Evolutionary conservation across 2,329 filamentous ascomycete genomes (phyloP).

Genomic region (Verticillium albo-atrum): DNA sequence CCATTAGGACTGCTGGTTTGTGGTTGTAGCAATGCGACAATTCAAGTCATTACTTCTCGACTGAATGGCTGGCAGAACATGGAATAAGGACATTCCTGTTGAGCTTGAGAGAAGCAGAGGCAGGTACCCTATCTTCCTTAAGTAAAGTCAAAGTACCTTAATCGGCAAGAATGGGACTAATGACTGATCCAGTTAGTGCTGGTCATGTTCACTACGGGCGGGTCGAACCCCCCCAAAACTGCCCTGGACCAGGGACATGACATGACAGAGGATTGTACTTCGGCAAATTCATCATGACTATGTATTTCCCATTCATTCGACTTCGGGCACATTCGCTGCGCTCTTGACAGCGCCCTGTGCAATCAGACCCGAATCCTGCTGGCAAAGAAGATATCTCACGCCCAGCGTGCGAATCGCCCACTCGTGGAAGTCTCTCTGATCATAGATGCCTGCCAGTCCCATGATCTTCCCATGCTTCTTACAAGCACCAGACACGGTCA

Average conservation of each 20-base stretch:
- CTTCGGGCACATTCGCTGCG: not conserved
- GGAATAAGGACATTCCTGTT: too few species aligned
- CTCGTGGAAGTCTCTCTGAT: slow-evolving; percentile 10
- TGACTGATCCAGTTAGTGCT: too few species aligned
- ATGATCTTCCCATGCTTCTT: slow-evolving; percentile 16
- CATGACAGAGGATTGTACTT: too few species aligned
- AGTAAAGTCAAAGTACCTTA: too few species aligned
- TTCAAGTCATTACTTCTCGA: too few species aligned
- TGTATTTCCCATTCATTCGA: not conserved
- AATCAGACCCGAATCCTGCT: slow-evolving; percentile 14
- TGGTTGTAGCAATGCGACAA: not conserved
- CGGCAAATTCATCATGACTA: not conserved
- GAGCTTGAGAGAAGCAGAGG: too few species aligned
- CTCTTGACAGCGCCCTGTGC: not conserved
- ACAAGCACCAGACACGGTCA: slow-evolving; percentile 12
- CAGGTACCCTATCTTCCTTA: too few species aligned
- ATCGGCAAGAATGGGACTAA: too few species aligned
- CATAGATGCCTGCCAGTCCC: slow-evolving; percentile 18
- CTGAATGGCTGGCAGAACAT: too few species aligned
- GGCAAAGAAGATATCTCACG: slow-evolving; percentile 12
- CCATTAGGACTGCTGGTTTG: not conserved
- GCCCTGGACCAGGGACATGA: too few species aligned
- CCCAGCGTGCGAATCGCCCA: slow-evolving; percentile 14
- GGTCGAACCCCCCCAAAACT: too few species aligned
- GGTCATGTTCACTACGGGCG: too few species aligned